Base-by-base conservation (phyloP, 1,139 yeast genomes). In the Magnusiomyces paraingens region DNA sequence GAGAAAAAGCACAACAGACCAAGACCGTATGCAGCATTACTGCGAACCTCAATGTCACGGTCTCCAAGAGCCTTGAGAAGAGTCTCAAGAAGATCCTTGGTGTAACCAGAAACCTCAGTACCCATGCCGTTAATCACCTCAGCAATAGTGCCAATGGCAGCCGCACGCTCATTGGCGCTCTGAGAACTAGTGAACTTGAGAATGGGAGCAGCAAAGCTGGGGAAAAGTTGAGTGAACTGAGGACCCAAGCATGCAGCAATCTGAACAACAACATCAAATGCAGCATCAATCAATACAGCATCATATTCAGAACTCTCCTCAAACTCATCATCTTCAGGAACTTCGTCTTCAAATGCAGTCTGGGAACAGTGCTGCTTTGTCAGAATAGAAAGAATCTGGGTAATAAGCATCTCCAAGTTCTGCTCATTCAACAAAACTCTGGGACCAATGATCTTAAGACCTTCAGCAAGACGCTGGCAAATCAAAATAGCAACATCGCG, bases 11-110 rank as follows among this genome's bases (percentile, higher is more conserved):
- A 76, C 58, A 90, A 73, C 60, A 90, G 73, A 61, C 99, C 99
- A 61, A 88, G 81, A 76, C 98, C 99, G 67, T 89, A 93, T 17
- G 98, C 97, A 55, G 98, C 94, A 65, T 90, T 88, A 63, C 96
- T 93, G 73, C 93, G 85, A 55, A 90, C 98, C 68, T 90, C 96
- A 62, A 86, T 77, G 29, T 94, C 85, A 64, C 83, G 80, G 70
- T 93, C 99, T 60, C 79, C 77, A 59, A 93, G 77, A 63, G 86
- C 83, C 58, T 80, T 79, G 54, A 80, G 75, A 66, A 93, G 83
- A 26, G 84, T 75, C 66, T 83, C 81, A 64, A 90, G 73, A 64
- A 93, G 76, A 62, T 86, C 88, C 60, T 81, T 80, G 51, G 84
- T 73, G 72, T 75, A 84, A 58, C 87, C 86, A 64, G 88, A 83